A percentile compares a stretch with the other conserved stretches of the same genome.
These are phyloP conservation scores for Yamadazyma dushanensis DNA, from an alignment of 1,139 yeast genomes.

Conservation along the genomic window DNA sequence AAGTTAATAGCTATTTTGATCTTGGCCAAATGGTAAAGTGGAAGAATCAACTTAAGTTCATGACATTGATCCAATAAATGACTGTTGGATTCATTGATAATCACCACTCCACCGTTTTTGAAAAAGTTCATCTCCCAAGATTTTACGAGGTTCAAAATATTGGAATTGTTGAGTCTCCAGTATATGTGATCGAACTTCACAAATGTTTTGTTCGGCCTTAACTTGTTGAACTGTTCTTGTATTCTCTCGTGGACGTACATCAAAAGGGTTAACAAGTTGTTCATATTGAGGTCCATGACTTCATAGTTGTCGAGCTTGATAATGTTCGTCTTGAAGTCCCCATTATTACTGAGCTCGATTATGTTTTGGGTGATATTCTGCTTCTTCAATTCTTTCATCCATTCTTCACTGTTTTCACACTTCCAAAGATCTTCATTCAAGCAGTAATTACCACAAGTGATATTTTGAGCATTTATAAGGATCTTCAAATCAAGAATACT, in stretches of 20 bases:
- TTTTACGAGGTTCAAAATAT: constrained; percentile 52
- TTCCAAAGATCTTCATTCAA: constrained; percentile 69
- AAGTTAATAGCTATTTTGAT: constrained; percentile 60
- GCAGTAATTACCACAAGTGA: constrained; percentile 77
- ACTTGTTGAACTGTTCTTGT: constrained; percentile 40
- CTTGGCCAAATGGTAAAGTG: constrained; percentile 62
- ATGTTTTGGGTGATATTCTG: constrained; percentile 18
- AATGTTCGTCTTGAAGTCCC: constrained; percentile 49
- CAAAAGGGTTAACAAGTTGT: constrained; percentile 62
- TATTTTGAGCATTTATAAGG: constrained; percentile 56
- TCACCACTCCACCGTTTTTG: constrained; percentile 59
- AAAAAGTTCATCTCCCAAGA: constrained; percentile 67
- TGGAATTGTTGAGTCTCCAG: constrained; percentile 66
- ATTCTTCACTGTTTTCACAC: constrained; percentile 54
- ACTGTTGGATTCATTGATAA: constrained; percentile 52
- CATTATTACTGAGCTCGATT: constrained; percentile 60
- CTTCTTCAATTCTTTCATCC: constrained; percentile 40
- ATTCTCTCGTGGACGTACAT: constrained; percentile 75
- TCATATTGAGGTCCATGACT: constrained; percentile 47
- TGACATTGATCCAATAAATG: constrained; percentile 52
- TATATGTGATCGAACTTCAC: constrained; percentile 28
- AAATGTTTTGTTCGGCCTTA: constrained; percentile 15
- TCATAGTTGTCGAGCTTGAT: constrained; percentile 48
- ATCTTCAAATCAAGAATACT: constrained; percentile 58
- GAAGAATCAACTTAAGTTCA: constrained; percentile 62